A percentile compares a stretch with the other conserved stretches of the same genome.
Conservation (phyloP, 2,329 filamentous ascomycete species). For the Fusarium albidum region DNA sequence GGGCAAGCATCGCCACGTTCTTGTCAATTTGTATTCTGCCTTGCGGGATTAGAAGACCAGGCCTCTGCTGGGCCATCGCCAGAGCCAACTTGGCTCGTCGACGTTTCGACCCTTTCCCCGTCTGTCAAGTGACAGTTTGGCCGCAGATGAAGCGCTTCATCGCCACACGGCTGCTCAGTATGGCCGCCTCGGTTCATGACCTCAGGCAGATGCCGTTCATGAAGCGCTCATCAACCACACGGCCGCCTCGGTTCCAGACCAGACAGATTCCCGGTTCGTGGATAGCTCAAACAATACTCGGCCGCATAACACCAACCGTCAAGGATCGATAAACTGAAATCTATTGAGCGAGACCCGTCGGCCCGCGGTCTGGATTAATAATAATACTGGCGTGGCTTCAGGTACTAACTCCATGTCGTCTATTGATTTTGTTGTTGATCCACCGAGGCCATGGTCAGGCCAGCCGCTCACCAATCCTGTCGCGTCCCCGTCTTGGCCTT, state of each 20-base stretch:
- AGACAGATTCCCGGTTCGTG: neutral
- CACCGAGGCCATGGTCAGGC: neutral
- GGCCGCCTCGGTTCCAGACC: too few species aligned
- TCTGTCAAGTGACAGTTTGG: constrained; percentile 1
- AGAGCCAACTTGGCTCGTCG: too few species aligned
- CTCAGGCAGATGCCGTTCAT: too few species aligned
- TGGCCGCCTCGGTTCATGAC: too few species aligned
- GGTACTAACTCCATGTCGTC: constrained; percentile 15
- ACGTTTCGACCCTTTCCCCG: too few species aligned
- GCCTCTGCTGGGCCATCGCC: neutral
- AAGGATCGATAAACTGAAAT: constrained; percentile 13
- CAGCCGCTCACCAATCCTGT: neutral
- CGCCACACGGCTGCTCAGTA: too few species aligned
- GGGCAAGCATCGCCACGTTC: constrained; percentile 3
- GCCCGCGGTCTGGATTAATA: constrained; percentile 14
- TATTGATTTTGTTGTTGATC: neutral
- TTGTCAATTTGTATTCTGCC: neutral
- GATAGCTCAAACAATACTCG: too few species aligned
- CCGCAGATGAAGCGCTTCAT: neutral
- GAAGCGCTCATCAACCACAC: too few species aligned
- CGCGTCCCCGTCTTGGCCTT: neutral
- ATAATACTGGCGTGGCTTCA: constrained; percentile 27
- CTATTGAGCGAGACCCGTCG: constrained; percentile 13
- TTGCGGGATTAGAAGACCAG: neutral
- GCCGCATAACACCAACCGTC: neutral